Evolutionary conservation across 208 protist genomes (phyloP), one percentile per base, ranked within the genome.

Genomic region (Tritrichomonas foetus): DNA sequence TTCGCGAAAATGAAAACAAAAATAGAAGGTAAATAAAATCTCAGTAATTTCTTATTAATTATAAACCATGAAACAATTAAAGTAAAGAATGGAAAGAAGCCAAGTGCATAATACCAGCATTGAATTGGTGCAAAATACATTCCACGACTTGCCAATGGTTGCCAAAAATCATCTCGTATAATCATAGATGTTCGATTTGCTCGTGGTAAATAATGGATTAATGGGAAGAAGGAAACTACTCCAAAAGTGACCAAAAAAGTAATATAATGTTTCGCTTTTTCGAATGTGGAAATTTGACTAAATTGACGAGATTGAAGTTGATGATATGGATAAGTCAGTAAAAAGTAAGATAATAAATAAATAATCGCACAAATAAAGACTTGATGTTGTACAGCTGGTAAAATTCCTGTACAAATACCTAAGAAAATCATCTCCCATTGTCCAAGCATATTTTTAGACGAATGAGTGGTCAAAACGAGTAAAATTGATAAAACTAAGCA

Each of bases 191-290:
- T 20, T 11, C 47, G 44, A 0, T 44, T 89, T 33, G 41, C 0
- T 57, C 78, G 25, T 61, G 78, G 78, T 20, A 89, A 57, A 57
- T 89, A 89, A 36, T 89, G 78, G 5, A 89, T n/a, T 3, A 89
- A n/a, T 39, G 44, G 78, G 3, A 89, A 57, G 2, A 13, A 33
- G 53, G 47, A n/a, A 33, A 50, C 3, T 20, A 50, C 27, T 61
- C 11, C 13, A 57, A 53, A 49, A 33, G 78, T 14, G 53, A 61
- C 11, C 16, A 61, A 16, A 61, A 61, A 61, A 61, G 53, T 61
- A 16, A 5, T 16, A 16, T 61, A 61, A 61, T 61, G 16, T 61
- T 61, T 61, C 53, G 16, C 5, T 22, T 22, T 61, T 22, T 61
- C 5, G 5, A 16, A 22, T 61, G 11, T 16, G 53, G 16, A 22